Percentiles rank a stretch among this genome's conserved stretches.
Conservation (phyloP, 2,329 filamentous ascomycete genomes). For the Lasiodiplodia citricola region DNA sequence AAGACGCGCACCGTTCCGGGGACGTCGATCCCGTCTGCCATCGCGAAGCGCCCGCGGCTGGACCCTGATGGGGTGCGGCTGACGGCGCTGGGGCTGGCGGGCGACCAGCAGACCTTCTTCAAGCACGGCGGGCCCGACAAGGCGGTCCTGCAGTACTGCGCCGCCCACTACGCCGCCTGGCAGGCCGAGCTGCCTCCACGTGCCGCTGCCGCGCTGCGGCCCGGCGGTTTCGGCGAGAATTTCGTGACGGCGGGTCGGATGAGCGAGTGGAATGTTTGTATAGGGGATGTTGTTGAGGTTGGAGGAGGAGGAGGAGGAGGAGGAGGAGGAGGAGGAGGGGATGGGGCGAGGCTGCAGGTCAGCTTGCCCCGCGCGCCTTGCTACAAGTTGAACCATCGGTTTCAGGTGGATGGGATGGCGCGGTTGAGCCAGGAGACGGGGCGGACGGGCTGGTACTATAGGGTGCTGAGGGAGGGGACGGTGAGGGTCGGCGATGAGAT, state of each 20-base stretch:
- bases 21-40: slow-evolving; percentile 59
- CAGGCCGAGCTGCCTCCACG: slow-evolving; percentile 56
- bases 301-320: slow-evolving; percentile 52
- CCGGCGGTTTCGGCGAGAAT: slow-evolving; percentile 70
- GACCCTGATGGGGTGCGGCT: neutral
- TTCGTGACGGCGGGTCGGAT: slow-evolving; percentile 59
- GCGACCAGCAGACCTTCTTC: slow-evolving; percentile 66
- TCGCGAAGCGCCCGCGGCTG: slow-evolving; percentile 57
- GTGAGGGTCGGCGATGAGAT: slow-evolving; percentile 64
- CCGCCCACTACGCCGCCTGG: slow-evolving; percentile 64
- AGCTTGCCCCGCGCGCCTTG: slow-evolving; percentile 68
- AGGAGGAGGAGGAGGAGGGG: slow-evolving; percentile 50
- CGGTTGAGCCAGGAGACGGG: slow-evolving; percentile 61
- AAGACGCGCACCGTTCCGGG: slow-evolving; percentile 60
- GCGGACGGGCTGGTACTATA: slow-evolving; percentile 71
- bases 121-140: slow-evolving; percentile 69
- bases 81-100: slow-evolving; percentile 57
- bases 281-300: slow-evolving; percentile 65
- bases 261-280: slow-evolving; percentile 69
- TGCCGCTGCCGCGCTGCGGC: slow-evolving; percentile 37
- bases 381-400: slow-evolving; percentile 73
- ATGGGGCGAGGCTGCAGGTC: slow-evolving; percentile 60
- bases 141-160: slow-evolving; percentile 67
- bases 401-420: slow-evolving; percentile 67
- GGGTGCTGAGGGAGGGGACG: slow-evolving; percentile 61